Percentiles rank a stretch among this genome's conserved stretches.
These are phyloP conservation scores for Cubamyces sp. DNA, from an alignment of 768 basidiomycete species.

Conservation along the genomic window DNA sequence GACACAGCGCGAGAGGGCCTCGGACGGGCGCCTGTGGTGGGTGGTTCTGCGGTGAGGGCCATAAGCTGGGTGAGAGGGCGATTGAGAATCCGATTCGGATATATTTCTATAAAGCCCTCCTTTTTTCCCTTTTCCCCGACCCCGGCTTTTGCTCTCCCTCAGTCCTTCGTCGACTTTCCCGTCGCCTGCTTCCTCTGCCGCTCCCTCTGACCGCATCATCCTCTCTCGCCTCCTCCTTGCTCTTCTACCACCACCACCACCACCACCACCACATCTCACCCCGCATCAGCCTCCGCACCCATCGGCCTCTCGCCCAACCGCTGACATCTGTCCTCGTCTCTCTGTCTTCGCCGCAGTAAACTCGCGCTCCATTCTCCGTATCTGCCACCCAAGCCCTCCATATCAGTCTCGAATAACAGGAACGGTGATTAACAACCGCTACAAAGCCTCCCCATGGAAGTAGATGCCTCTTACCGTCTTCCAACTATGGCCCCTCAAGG, in stretches of 20 bases:
- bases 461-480: conserved; percentile 25
- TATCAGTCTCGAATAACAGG: conserved; percentile 19
- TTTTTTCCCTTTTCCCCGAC: conserved; percentile 25
- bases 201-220: no score
- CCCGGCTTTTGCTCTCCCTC: conserved; percentile 15
- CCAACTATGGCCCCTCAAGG: conserved; percentile 21
- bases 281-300: no score
- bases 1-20: background rate
- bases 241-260: background rate
- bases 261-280: background rate
- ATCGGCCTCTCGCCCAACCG: no score
- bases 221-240: background rate
- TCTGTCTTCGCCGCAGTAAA: background rate
- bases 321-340: no score
- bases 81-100: conserved; percentile 11
- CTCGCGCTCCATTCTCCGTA: background rate
- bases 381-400: conserved; percentile 1
- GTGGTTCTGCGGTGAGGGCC: conserved; percentile 2
- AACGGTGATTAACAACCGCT: conserved; percentile 22
- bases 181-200: no score
- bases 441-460: conserved; percentile 22
- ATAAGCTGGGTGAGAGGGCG: background rate
- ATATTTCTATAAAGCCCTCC: conserved; percentile 26
- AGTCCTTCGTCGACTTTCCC: background rate
- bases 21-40: conserved; percentile 12